Evolutionary conservation across 768 basidiomycete species (phyloP), one percentile per base, ranked within the genome.

Genomic region (Coprinellus micaceus): DNA sequence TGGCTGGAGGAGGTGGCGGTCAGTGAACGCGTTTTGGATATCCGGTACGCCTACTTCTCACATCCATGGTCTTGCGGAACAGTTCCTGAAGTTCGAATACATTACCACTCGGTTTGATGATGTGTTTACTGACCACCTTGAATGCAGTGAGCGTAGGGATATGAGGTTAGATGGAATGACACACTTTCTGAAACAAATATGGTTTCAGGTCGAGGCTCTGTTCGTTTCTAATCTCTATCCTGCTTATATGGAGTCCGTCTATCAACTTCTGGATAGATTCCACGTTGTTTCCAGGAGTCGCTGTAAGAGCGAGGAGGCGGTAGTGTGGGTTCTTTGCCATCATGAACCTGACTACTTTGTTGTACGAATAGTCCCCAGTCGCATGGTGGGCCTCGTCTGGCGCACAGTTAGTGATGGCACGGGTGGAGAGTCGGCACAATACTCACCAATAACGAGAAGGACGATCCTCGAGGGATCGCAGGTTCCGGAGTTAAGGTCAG

Each of bases 291-390:
- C 94, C 96, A 12, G 97, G 97, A 6, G 97, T 99, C 2, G 97
- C 97, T 4, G 94, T 98, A 21, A 99, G 79, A 1, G 97, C 97
- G 21, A 99, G 76, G 9, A 98, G 77, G 15, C 97, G 86, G 66
- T 96, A 95, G 69, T 94, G 82, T 0, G 94, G 94, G 64, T 98
- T 98, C 71, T 91, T 93, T 1, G 91, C 85, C 88, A 94, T 97
- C 63, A 99, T 78, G 63, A 80, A 92, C 7, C 94, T 88, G 37
- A 98, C 77, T 29, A 91, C 86, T 65, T 89, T 86, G 43, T 90
- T 89, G 65, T 98, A 98, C 3, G 95, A 88, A 63, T 97, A 96
- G 57, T 91, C 88, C 2, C 97, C 96, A 0, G 88, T 92, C 11
- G 91, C 96, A 61, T 88, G 86, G 71, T 99, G 97, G 0, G 97